Evolutionary conservation across 306 rosid genomes (phyloP), one percentile per base, ranked within the genome.

Genomic region (Malus fusca): DNA sequence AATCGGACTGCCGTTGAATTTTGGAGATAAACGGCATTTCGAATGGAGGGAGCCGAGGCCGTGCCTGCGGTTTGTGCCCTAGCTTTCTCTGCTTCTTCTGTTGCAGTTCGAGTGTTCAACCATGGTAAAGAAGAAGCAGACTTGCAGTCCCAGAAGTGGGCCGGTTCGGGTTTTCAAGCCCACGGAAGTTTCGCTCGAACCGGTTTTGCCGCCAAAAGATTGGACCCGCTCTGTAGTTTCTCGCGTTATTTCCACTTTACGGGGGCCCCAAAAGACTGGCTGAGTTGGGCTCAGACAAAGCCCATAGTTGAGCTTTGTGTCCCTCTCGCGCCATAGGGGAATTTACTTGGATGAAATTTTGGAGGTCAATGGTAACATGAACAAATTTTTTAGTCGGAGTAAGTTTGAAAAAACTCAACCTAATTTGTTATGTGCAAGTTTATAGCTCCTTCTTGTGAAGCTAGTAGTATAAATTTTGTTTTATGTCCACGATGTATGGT

Each of bases 1-100:
- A 92, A 76, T 88, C 97, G 3, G 89, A 73, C 74, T 92, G 97
- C 5, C 97, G 82, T 46, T 87, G 60, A 19, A 89, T 80, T 75
- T 78, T 72, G 22, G 97, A 89, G 58, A 90, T 62, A 82, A 88
- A 88, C 14, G 96, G 93, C 96, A 92, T 92, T 64, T 63, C 46
- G 28, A 25, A 43, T 23, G 17, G 0, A 4, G 75, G 13, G 33
- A 31, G 19, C 68, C 56, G 2, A 23, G 56, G 48, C 76, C 25
- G 11, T 30, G 68, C 28, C 51, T 5, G 6, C n/a, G 68, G 8
- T 28, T 6, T 15, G 21, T 31, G 55, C 55, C 71, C 71, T 60
- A 1, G 35, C 53, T 62, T 42, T 15, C 33, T 15, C 12, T 11
- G 46, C 37, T 28, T 26, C 77, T 26, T 40, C 65, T 17, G 55